Base-by-base conservation (phyloP, 805 yeast species). In the Grigorovia jiainica region DNA sequence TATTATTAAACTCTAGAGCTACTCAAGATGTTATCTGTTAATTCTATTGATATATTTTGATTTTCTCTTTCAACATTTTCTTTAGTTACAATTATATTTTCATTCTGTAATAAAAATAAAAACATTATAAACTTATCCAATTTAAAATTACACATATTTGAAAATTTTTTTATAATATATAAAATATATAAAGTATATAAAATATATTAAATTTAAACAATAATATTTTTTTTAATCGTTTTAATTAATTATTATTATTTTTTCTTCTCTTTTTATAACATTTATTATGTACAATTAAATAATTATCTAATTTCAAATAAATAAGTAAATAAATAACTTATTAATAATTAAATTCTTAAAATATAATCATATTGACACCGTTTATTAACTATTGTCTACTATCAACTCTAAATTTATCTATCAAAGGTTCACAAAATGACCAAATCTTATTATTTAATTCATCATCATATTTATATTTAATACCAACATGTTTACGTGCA, bases 1-100 rank as follows among this genome's bases (percentile, higher is more conserved):
- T 92, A 65, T 77, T 92, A 66, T 79, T 92, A 72, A 92, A 92
- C 84, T 89, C 98, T 51, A 84, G 95, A 76, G 97, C 97, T 56
- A 81, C 85, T 52, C 94, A 84, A 70, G 95, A 83, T 64, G 95
- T 86, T 52, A 63, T 71, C 58, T 86, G 95, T 74, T 83, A 78
- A 72, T 44, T 46, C 17, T 7, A 7, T 21, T 34, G 5, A 27
- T 2, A 27, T 11, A 27, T 6, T 8, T 21, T 21, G 8, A 21
- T 8, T 21, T 6, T 6, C 8, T 6, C 8, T 21, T 21, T 21
- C 8, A 21, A 6, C 8, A 6, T 32, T 42, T 15, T 33, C 32
- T 44, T 27, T n/a, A 27, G 6, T 11, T 27, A 5, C 15, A 27
- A 7, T 13, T n/a, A n/a, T n/a, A n/a, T n/a, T n/a, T n/a, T n/a